Conservation (phyloP, 2,329 filamentous ascomycete genomes). For the Thielaviopsis ethacetica region DNA sequence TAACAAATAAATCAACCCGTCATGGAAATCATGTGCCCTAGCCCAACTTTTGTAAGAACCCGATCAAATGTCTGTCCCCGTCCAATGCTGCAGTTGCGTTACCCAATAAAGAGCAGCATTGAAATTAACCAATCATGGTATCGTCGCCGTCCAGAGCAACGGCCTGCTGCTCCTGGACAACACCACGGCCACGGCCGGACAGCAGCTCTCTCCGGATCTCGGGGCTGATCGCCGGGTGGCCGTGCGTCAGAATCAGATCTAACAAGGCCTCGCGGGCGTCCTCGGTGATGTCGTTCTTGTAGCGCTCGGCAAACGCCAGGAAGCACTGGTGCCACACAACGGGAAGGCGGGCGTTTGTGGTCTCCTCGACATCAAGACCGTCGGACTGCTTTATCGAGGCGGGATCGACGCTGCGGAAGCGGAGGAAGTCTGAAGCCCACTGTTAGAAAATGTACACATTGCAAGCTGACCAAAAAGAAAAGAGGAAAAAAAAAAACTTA, state of each 20-base stretch:
- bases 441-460: neutral
- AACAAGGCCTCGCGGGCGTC: conserved; percentile 83
- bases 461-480: no score
- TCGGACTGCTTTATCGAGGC: conserved; percentile 34
- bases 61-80: neutral
- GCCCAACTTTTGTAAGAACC: conserved; percentile 8
- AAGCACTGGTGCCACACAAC: conserved; percentile 95
- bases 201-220: conserved; percentile 81
- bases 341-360: conserved; percentile 49
- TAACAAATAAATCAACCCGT: conserved; percentile 10
- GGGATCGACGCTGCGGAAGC: conserved; percentile 60
- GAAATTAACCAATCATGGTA: conserved; percentile 50
- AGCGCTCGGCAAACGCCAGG: conserved; percentile 81
- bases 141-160: conserved; percentile 59
- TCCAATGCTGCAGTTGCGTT: neutral
- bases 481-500: conserved; percentile 8
- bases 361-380: conserved; percentile 35
- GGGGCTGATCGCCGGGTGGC: conserved; percentile 76
- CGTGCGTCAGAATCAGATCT: conserved; percentile 69
- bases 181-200: conserved; percentile 71
- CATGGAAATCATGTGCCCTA: conserved; percentile 12
- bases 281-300: conserved; percentile 90
- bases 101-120: neutral
- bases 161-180: conserved; percentile 31
- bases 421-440: conserved; percentile 54